Conservation (phyloP, 805 yeast genomes). For the Babjeviella inositovora region DNA sequence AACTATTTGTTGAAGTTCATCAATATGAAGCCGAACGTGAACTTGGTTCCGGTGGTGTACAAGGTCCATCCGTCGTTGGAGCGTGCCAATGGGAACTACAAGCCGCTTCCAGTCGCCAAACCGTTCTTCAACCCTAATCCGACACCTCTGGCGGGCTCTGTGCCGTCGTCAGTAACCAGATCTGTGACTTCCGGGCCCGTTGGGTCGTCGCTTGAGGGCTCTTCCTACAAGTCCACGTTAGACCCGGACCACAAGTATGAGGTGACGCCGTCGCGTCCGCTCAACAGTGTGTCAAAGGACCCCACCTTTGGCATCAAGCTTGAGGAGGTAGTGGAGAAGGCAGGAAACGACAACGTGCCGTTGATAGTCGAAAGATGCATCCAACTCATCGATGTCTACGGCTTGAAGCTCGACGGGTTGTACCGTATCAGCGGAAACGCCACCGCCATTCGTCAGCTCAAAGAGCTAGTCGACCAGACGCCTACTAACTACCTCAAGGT, state of each 20-base stretch:
- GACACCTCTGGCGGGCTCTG: not conserved
- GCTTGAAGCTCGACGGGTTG: slow-evolving; percentile 76
- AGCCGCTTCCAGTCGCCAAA: no score
- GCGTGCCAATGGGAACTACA: slow-evolving; percentile 9
- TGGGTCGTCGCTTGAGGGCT: not conserved
- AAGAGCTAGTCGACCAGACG: slow-evolving; percentile 56
- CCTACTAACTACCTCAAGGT: slow-evolving; percentile 41
- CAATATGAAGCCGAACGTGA: slow-evolving; percentile 18
- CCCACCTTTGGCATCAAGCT: slow-evolving; percentile 73
- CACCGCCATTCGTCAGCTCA: slow-evolving; percentile 56
- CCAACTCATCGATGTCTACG: slow-evolving; percentile 71
- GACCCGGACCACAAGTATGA: slow-evolving; percentile 1
- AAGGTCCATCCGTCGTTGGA: slow-evolving; percentile 52
- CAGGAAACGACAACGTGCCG: slow-evolving; percentile 83
- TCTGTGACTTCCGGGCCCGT: slow-evolving; percentile 1
- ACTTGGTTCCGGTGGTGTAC: slow-evolving; percentile 54
- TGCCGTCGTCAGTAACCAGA: not conserved
- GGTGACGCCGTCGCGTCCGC: not conserved
- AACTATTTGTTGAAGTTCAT: slow-evolving; percentile 39
- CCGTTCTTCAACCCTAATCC: not conserved
- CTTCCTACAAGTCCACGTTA: no score
- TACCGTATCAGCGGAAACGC: slow-evolving; percentile 77
- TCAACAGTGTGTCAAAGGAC: no score
- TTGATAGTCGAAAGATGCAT: slow-evolving; percentile 80
- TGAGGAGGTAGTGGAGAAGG: slow-evolving; percentile 61